Base-by-base conservation (phyloP, 108 stramenopile species). In the Conticribra guillardii region DNA sequence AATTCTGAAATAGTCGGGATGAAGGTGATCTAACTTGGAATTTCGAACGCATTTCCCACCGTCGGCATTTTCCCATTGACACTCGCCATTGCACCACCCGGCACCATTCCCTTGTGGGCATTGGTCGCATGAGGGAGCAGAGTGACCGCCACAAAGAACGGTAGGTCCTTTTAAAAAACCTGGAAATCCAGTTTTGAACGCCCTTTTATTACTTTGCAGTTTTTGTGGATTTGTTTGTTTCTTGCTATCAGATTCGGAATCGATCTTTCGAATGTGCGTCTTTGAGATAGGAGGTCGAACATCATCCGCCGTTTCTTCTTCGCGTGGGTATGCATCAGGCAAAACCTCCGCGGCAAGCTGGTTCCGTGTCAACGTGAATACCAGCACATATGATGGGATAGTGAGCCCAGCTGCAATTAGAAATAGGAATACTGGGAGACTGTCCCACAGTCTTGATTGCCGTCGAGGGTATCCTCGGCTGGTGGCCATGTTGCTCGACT, bases 81-180 rank as follows among this genome's bases (percentile, higher is more conserved):
- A 79, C 34, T 79, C 73, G 4, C 73, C 73, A 21, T 79, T 74
- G 73, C 78, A 79, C 78, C 78, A 79, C 7, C 44, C n/a, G 2
- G 73, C 58, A 1, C 78, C 78, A 54, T 74, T 52, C 26, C 78
- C 78, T 32, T 79, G 72, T 24, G 78, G 78, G 19, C 78, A 79
- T 22, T 74, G 29, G 23, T 58, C 64, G 52, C 78, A 79, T 27
- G 78, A 55, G 57, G 66, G 32, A n/a, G 78, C 78, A 14, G 18
- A 29, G 78, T 79, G 78, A 1, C 73, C 73, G 5, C 78, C 78
- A 33, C 78, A 79, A 21, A 23, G 49, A n/a, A 79, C 73, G 4
- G 17, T 41, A 1, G 41, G 19, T 17, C 41, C 56, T 1, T 28
- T 51, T 4, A 48, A 33, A 54, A 76, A 58, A 45, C 73, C 73